phyloP scores from a whole-genome alignment of 1,139 yeast genomes.

The Zhuliangozyma parablackwelliae region DNA sequence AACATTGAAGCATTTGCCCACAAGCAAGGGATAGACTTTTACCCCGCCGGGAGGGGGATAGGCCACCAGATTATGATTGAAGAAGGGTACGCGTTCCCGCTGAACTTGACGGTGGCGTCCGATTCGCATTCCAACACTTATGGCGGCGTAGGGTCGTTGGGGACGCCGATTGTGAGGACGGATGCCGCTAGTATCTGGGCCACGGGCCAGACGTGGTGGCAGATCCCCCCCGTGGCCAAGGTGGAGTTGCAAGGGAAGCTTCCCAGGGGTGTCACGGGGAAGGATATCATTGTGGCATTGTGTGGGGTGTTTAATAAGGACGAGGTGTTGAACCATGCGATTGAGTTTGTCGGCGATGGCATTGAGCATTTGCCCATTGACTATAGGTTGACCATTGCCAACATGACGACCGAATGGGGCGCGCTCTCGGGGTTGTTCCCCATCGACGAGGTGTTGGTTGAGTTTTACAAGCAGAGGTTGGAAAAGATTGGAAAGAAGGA shows the following conservation, averaged over 20 bases:
- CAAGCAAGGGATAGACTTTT: conserved; percentile 92
- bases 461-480: conserved; percentile 74
- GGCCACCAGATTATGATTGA: conserved; percentile 99
- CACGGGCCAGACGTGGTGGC: conserved; percentile 99
- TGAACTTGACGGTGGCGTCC: conserved; percentile 89
- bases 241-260: conserved; percentile 81
- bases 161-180: conserved; percentile 96
- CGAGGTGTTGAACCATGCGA: conserved; percentile 95
- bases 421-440: conserved; percentile 96
- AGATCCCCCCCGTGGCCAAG: conserved; percentile 96
- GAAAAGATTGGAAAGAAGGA: conserved; percentile 62
- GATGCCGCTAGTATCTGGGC: conserved; percentile 99
- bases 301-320: conserved; percentile 95
- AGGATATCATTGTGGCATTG: conserved; percentile 92
- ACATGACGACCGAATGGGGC: conserved; percentile 99
- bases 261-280: conserved; percentile 88
- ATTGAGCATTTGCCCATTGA: conserved; percentile 72
- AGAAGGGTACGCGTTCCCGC: conserved; percentile 97
- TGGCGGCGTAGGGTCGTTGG: conserved; percentile 94
- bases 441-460: conserved; percentile 69
- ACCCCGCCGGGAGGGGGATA: conserved; percentile 98
- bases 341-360: conserved; percentile 92
- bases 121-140: conserved; percentile 97
- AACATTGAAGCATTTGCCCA: conserved; percentile 87
- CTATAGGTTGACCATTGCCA: conserved; percentile 92